These are phyloP conservation scores for Pseudoneurospora amorphoporcata DNA, from an alignment of 495 filamentous ascomycete genomes.

Conservation along the genomic window DNA sequence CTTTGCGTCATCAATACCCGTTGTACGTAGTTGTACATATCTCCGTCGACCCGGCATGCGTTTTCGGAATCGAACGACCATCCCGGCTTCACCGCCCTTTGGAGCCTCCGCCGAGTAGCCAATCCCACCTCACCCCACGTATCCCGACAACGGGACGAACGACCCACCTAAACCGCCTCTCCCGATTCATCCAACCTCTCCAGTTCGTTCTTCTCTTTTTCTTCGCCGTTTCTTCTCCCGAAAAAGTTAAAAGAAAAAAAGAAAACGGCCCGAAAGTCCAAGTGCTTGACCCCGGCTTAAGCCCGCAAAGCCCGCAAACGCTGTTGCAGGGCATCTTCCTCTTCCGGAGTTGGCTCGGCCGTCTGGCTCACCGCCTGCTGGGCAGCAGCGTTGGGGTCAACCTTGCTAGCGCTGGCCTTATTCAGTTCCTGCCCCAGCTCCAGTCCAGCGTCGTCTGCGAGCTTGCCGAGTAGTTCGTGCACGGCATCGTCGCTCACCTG, in stretches of 20 bases:
- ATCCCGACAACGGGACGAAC: not conserved
- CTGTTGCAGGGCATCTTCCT: constrained; percentile 54
- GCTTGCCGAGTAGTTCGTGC: constrained; percentile 66
- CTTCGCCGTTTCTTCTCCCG: not conserved
- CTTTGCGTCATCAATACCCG: not conserved
- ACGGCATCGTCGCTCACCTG: constrained; percentile 77
- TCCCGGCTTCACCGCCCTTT: not conserved
- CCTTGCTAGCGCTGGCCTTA: constrained; percentile 43
- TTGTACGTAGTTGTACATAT: not conserved
- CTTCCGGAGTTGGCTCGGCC: constrained; percentile 47
- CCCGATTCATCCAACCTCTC: not conserved
- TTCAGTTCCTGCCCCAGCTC: constrained; percentile 64
- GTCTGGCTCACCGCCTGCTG: constrained; percentile 10
- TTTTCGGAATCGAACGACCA: not conserved
- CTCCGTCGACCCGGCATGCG: not conserved
- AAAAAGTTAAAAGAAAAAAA: not conserved
- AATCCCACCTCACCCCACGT: not conserved
- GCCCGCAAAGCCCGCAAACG: constrained; percentile 43
- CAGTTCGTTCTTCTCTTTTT: not conserved
- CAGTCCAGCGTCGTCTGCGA: constrained; percentile 73
- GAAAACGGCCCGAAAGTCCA: not conserved
- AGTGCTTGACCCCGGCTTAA: constrained; percentile 10
- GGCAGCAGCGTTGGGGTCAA: constrained; percentile 25
- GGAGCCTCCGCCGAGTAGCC: not conserved
- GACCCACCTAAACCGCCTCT: not conserved